Conservation (phyloP, 768 basidiomycete species). For the Leccinellum rugosiceps region DNA sequence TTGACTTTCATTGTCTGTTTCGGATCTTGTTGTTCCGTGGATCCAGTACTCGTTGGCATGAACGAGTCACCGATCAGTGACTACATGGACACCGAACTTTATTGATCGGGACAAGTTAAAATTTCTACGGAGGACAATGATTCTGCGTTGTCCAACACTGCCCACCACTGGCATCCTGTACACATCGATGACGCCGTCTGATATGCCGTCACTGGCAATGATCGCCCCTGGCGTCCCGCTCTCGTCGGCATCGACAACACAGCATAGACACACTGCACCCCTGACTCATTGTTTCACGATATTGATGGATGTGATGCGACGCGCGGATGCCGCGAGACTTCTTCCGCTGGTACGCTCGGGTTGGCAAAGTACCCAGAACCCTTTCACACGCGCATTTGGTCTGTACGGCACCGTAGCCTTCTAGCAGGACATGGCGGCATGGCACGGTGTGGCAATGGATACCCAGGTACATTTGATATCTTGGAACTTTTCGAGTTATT, state of each 20-base stretch:
- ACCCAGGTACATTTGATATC: not conserved
- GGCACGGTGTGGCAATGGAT: not conserved
- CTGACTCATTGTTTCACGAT: not conserved
- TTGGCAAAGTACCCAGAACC: slow-evolving; percentile 4
- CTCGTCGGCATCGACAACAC: not conserved
- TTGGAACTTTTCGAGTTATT: not conserved
- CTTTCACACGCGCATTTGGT: slow-evolving; percentile 1
- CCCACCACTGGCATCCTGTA: not conserved
- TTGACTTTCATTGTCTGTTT: slow-evolving; percentile 10
- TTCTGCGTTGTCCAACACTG: not conserved
- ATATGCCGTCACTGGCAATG: not conserved
- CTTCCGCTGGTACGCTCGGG: not conserved
- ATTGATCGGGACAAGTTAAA: slow-evolving; percentile 2
- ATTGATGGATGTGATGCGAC: not conserved
- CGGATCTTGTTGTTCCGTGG: not conserved
- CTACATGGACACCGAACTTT: not conserved
- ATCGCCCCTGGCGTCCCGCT: not conserved
- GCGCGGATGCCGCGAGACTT: not conserved
- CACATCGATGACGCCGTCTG: not conserved
- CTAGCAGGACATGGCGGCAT: not conserved
- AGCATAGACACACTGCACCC: not conserved
- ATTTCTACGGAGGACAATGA: not conserved
- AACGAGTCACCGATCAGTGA: slow-evolving; percentile 13
- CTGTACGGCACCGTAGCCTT: not conserved
- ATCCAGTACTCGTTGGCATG: not conserved